Evolutionary conservation across 768 basidiomycete genomes (phyloP).

Genomic region (Lactifluus echinatus): DNA sequence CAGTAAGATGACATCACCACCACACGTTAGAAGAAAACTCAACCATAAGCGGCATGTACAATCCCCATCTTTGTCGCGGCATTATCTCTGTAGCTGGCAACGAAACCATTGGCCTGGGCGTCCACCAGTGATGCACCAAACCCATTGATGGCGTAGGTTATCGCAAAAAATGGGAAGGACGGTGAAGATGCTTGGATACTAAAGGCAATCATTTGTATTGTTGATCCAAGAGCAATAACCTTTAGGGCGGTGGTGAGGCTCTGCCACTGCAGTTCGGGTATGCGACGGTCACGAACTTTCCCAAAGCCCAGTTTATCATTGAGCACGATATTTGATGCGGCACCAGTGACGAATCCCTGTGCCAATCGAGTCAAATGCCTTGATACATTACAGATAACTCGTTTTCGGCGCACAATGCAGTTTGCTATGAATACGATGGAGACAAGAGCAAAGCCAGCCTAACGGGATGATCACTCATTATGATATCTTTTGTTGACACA

Average conservation of each 20-base stretch:
- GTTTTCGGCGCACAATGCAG: constrained; percentile 30
- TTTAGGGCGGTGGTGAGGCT: constrained; percentile 15
- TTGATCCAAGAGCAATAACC: constrained; percentile 39
- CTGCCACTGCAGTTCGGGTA: background rate
- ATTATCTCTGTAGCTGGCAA: constrained; percentile 49
- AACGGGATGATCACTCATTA: constrained; percentile 1
- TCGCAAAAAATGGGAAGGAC: constrained; percentile 55
- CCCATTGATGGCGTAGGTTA: constrained; percentile 40
- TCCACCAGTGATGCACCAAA: constrained; percentile 49
- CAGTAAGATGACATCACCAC: background rate
- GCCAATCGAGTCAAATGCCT: constrained; percentile 14
- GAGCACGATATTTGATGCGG: constrained; percentile 39
- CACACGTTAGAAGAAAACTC: background rate
- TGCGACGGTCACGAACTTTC: constrained; percentile 28
- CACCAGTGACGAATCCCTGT: constrained; percentile 43
- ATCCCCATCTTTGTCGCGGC: constrained; percentile 60
- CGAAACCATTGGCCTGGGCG: constrained; percentile 64
- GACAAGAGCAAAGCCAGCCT: constrained; percentile 46
- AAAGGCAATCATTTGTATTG: constrained; percentile 46
- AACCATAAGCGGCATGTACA: constrained; percentile 58
- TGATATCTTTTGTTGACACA: background rate
- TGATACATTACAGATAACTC: background rate
- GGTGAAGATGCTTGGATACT: constrained; percentile 45
- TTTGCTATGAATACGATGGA: constrained; percentile 53
- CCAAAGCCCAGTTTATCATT: constrained; percentile 41